Conservation (phyloP, 176 grass and related monocot species). For the Canna indica region DNA sequence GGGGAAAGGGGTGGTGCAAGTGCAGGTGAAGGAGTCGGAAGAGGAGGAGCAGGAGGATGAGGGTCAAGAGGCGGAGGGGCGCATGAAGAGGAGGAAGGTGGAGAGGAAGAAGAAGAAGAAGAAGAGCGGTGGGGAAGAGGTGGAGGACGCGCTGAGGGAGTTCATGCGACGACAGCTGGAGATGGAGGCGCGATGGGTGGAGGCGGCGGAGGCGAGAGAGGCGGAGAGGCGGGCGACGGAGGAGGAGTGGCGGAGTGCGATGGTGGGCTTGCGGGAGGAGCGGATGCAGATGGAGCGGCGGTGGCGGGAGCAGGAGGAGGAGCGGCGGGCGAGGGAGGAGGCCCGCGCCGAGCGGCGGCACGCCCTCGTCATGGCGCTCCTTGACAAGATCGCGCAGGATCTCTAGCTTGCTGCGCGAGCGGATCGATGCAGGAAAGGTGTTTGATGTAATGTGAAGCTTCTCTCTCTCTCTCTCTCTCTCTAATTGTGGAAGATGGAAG, state of each 20-base stretch:
- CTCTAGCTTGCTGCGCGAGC: not conserved
- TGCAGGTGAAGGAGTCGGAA: not conserved
- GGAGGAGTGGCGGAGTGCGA: constrained; percentile 3
- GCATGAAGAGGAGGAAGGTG: not conserved
- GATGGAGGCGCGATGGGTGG: constrained; percentile 1
- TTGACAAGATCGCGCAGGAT: not conserved
- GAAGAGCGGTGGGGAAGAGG: not conserved
- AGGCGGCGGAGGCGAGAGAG: constrained; percentile 12
- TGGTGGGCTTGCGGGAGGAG: constrained; percentile 6
- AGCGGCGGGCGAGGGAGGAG: constrained; percentile 4
- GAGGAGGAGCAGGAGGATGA: constrained; percentile 1
- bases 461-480: not conserved
- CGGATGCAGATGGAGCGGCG: constrained; percentile 1
- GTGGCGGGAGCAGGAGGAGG: constrained; percentile 20
- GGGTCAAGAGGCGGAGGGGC: not conserved
- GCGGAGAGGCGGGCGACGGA: constrained; percentile 7
- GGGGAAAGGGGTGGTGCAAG: not conserved
- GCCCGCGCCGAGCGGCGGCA: constrained; percentile 1
- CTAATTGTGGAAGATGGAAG: not conserved
- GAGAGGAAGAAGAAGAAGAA: not conserved
- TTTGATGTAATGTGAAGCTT: not conserved
- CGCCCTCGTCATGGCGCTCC: constrained; percentile 1
- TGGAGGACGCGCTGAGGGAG: constrained; percentile 1
- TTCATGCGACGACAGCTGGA: constrained; percentile 7
- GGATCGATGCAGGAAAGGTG: not conserved